Conservation (phyloP, 2,329 filamentous ascomycete genomes). For the Lecanicillium sp. region DNA sequence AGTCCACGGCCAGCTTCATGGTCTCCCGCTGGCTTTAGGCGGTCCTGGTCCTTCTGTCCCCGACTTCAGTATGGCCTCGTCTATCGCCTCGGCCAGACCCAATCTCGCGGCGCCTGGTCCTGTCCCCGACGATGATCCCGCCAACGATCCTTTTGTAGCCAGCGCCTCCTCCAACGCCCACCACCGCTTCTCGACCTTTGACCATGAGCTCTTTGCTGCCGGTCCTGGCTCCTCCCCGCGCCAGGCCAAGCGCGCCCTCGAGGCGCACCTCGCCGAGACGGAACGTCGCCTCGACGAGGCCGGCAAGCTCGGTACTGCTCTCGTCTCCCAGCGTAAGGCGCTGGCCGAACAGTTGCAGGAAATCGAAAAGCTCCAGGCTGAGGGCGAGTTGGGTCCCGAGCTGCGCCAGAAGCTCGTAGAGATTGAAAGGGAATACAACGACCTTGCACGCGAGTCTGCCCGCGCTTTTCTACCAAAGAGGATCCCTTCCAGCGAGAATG, state of each 20-base stretch:
- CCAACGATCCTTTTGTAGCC: slow-evolving; percentile 54
- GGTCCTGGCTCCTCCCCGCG: slow-evolving; percentile 72
- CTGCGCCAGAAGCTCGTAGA: slow-evolving; percentile 76
- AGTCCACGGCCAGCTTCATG: slow-evolving; percentile 11
- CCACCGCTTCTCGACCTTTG: slow-evolving; percentile 77
- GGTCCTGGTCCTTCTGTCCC: slow-evolving; percentile 11
- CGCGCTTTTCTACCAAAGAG: slow-evolving; percentile 81
- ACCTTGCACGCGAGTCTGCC: slow-evolving; percentile 83
- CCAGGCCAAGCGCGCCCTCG: slow-evolving; percentile 81
- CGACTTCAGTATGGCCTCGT: slow-evolving; percentile 36
- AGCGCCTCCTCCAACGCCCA: slow-evolving; percentile 38
- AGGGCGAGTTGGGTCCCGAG: slow-evolving; percentile 75
- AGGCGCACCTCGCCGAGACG: slow-evolving; percentile 88
- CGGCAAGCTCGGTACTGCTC: slow-evolving; percentile 77
- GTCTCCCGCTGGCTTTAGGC: slow-evolving; percentile 12
- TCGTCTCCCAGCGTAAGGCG: slow-evolving; percentile 81
- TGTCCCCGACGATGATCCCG: slow-evolving; percentile 37
- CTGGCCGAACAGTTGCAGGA: slow-evolving; percentile 77
- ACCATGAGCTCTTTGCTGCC: slow-evolving; percentile 71
- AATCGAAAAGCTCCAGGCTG: slow-evolving; percentile 69
- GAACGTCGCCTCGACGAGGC: slow-evolving; percentile 88
- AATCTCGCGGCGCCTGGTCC: slow-evolving; percentile 33
- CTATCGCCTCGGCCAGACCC: slow-evolving; percentile 36
- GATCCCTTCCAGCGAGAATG: slow-evolving; percentile 62
- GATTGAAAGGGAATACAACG: slow-evolving; percentile 91